Evolutionary conservation across 2,329 filamentous ascomycete species (phyloP), one percentile per base, ranked within the genome.

Genomic region (Stachybotrys elegans): DNA sequence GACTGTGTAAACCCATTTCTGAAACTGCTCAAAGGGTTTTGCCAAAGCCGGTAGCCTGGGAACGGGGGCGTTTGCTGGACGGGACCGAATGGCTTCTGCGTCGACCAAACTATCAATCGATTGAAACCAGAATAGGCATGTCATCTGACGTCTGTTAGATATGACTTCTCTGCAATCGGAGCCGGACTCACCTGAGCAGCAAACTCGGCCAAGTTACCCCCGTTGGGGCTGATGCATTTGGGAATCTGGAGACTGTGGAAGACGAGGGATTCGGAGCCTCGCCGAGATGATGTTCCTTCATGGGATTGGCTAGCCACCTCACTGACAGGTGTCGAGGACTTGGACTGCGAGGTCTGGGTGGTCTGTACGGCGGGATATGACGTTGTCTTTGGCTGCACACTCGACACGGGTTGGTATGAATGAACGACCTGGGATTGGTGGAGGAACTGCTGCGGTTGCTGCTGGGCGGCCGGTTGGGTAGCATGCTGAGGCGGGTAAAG

Each of bases 41-140:
- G 91, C 89, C 52, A 93, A 82, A 16, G 77, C 66, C 11, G 82
- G 78, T 8, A 96, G 72, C 23, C 77, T 69, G 44, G 76, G 68
- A 38, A 79, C 53, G 3, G 60, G 54, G 4, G 59, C 54, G 9
- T 61, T 60, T 27, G 70, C 51, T 31, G 72, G 65, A 54, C 67
- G 57, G 41, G 66, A 57, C 51, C 67, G 62, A 45, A 79, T 68
- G 9, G 82, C 79, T 60, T 91, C 85, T 29, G 91, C 88, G 45
- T 80, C 76, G 53, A 86, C 79, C 14, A 97, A 71, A 19, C 86
- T 85, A n/a, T 85, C 78, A 35, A 87, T 85, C 14, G 86, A 86
- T 66, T 97, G 91, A 61, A 97, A 97, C 92, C 93, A 97, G 69
- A 97, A 96, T 13, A 98, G 75, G 60, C 92, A 96, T 12, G 92